Base-by-base conservation (phyloP, 2,329 filamentous ascomycete species). In the Neofusicoccum cordaticola region DNA sequence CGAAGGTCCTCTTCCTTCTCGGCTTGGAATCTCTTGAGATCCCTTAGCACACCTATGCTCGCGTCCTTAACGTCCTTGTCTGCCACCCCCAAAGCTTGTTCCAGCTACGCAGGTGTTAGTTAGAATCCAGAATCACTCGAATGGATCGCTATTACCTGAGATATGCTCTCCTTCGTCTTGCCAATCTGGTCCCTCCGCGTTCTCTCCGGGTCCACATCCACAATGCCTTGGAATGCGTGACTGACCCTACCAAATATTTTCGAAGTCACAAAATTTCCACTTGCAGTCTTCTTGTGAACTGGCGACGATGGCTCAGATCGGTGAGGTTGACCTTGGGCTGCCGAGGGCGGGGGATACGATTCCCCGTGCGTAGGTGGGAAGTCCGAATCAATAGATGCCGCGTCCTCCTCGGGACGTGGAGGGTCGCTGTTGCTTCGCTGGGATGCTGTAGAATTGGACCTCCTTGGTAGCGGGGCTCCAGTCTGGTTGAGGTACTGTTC, bases 1-100 rank as follows among this genome's bases (percentile, higher is more conserved):
- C 88, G 89, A 72, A 99, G 77, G 75, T 99, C 95, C 58, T 94
- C 92, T 79, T 99, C 96, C 78, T 99, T 99, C 79, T 98, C 93
- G 66, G 83, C 84, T 78, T 99, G 96, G 79, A 99, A 99, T 66
- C 95, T 84, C 80, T 93, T 92, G 66, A 99, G 81, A 74, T 99
- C 95, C 71, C 91, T 90, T 70, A 99, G 79, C 4, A 98, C 92
- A 61, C 92, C 96, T 2, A 86, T 83, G 73, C 93, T 97, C 8
- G 95, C 95, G 72, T 98, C 92, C 75, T 91, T 93, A 66, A 98
- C 95, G 74, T 99, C 95, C 72, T 92, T 89, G 67, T 93, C 92
- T 4, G 93, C 91, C 4, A 91, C 93, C 37, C 92, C 86, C 65
- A 97, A 86, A 0, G 95, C 95, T 81, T 96, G 92, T 78, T 98